These are phyloP conservation scores for Mucor plumbeus DNA, from an alignment of 371 early-diverging fungal species.

Conservation along the genomic window DNA sequence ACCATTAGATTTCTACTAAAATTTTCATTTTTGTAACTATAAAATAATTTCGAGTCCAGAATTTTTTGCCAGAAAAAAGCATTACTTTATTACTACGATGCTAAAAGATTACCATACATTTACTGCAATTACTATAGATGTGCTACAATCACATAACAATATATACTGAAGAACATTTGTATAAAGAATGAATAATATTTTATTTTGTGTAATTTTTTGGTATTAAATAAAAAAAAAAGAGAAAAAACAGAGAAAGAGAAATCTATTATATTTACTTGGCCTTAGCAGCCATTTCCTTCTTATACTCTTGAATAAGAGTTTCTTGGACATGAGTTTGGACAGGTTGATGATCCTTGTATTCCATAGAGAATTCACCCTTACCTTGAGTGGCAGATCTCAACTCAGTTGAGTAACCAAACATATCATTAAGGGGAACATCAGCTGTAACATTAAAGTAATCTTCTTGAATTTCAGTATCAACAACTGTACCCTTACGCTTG, in stretches of 20 bases:
- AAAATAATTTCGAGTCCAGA: too few relatives aligned
- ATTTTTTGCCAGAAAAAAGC: too few relatives aligned
- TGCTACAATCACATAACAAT: too few relatives aligned
- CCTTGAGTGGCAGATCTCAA: constrained; percentile 94
- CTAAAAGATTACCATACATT: too few relatives aligned
- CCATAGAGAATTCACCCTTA: constrained; percentile 99
- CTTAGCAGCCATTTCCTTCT: constrained; percentile 34
- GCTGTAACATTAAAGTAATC: constrained; percentile 88
- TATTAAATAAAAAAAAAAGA: background rate
- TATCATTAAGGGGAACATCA: constrained; percentile 93
- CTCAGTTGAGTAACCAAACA: constrained; percentile 98
- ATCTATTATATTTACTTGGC: constrained; percentile 21
- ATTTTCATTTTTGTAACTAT: too few relatives aligned
- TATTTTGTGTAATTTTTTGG: background rate
- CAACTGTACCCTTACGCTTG: constrained; percentile 95
- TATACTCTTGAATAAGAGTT: constrained; percentile 84
- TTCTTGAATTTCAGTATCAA: constrained; percentile 93
- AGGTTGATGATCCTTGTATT: constrained; percentile 89
- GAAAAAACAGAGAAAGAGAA: background rate
- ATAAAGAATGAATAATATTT: background rate
- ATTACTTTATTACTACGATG: too few relatives aligned
- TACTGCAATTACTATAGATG: too few relatives aligned
- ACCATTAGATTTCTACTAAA: too few relatives aligned
- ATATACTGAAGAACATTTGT: background rate
- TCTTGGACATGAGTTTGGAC: constrained; percentile 84